A percentile compares a stretch with the other conserved stretches of the same genome.
phyloP scores from a whole-genome alignment of 306 rosid species.

The Gleditsia sinensis region DNA sequence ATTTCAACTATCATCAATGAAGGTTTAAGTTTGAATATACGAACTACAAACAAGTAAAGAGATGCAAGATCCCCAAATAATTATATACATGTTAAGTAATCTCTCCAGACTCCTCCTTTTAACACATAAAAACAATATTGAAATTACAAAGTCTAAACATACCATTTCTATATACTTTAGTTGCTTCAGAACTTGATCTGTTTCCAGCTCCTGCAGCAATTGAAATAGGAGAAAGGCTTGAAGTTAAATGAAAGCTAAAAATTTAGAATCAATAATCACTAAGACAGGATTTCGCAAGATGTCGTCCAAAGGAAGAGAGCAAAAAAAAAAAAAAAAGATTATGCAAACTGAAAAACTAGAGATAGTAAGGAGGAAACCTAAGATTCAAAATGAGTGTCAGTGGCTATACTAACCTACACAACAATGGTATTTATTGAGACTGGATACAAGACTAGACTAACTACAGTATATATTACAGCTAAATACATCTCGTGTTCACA shows the following conservation, averaged over 20 bases:
- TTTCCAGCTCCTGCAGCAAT: slow-evolving; percentile 77
- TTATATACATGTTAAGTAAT: not conserved
- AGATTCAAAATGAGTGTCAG: too few relatives aligned
- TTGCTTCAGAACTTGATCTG: slow-evolving; percentile 70
- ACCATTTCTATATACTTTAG: slow-evolving; percentile 83
- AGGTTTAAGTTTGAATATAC: not conserved
- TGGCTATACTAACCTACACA: too few relatives aligned
- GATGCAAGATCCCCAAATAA: not conserved
- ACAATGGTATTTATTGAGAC: too few relatives aligned
- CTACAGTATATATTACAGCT: too few relatives aligned
- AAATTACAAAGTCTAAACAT: slow-evolving; percentile 27
- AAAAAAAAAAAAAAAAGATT: slow-evolving; percentile 10
- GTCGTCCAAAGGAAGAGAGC: slow-evolving; percentile 17
- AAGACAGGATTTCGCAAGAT: slow-evolving; percentile 23
- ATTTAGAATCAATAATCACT: not conserved
- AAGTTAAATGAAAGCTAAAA: not conserved
- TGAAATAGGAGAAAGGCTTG: slow-evolving; percentile 1
- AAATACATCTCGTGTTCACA: too few relatives aligned
- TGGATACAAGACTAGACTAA: too few relatives aligned
- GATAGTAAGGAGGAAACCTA: too few relatives aligned
- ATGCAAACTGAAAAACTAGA: not conserved
- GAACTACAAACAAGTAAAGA: slow-evolving; percentile 11
- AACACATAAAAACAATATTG: slow-evolving; percentile 11
- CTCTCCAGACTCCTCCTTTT: not conserved
- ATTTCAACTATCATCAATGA: slow-evolving; percentile 1